phyloP scores from a whole-genome alignment of 1,284 basidiomycete genomes.

The Ceratobasidium sp. region DNA sequence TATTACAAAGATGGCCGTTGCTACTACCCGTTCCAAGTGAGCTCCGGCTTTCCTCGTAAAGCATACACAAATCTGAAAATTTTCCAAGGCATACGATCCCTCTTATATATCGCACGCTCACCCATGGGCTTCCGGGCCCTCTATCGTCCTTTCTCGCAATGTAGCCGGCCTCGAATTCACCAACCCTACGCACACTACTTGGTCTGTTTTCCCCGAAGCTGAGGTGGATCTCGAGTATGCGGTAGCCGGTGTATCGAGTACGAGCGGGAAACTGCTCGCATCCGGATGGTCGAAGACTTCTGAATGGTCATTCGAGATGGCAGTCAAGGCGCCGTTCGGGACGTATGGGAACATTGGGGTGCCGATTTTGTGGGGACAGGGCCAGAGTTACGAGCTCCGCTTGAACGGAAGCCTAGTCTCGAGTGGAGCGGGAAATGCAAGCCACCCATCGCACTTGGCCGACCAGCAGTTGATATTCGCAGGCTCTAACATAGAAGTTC shows the following conservation, averaged over 20 bases:
- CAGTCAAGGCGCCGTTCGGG: slow-evolving; percentile 21
- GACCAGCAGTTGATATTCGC: background rate
- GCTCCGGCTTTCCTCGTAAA: background rate
- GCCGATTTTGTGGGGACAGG: slow-evolving; percentile 10
- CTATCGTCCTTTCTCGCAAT: slow-evolving; percentile 40
- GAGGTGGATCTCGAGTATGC: slow-evolving; percentile 30
- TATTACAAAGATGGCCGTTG: slow-evolving; percentile 37
- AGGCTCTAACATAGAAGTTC: background rate
- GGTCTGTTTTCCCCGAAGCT: slow-evolving; percentile 23
- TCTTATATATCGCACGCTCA: slow-evolving; percentile 39
- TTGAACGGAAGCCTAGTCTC: slow-evolving; percentile 10
- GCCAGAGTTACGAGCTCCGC: slow-evolving; percentile 20
- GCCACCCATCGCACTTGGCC: background rate
- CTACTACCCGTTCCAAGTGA: slow-evolving; percentile 39
- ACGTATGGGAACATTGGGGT: slow-evolving; percentile 20
- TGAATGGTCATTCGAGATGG: slow-evolving; percentile 28
- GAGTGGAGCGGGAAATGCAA: slow-evolving; percentile 8
- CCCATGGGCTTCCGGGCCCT: slow-evolving; percentile 40
- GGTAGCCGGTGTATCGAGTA: slow-evolving; percentile 26
- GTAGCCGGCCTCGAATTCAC: slow-evolving; percentile 28
- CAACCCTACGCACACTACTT: slow-evolving; percentile 22
- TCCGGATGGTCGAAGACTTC: slow-evolving; percentile 42
- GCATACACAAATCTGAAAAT: background rate
- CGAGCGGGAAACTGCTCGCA: slow-evolving; percentile 12
- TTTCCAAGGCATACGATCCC: slow-evolving; percentile 29